A percentile compares a stretch with the other conserved stretches of the same genome.
Evolutionary conservation across 768 basidiomycete genomes (phyloP).

Genomic region (Suillus subalutaceus): DNA sequence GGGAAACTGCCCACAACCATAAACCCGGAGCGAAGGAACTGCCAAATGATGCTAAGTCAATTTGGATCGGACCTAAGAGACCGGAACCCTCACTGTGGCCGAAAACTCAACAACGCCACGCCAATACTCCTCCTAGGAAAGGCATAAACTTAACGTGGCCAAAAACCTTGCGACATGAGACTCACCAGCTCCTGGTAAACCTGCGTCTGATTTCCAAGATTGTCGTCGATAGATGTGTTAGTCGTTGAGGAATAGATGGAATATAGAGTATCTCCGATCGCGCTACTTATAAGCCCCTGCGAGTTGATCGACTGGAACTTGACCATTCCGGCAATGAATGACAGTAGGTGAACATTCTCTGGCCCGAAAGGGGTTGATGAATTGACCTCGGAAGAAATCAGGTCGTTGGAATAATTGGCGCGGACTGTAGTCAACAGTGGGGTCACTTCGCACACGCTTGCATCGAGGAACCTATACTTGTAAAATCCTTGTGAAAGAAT

Average conservation of each 20-base stretch:
- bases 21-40: constrained; percentile 14
- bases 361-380: neutral
- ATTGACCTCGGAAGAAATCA: neutral
- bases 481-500: constrained; percentile 7
- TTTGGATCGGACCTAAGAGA: neutral
- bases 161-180: neutral
- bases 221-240: neutral
- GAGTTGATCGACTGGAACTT: constrained; percentile 8
- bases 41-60: neutral
- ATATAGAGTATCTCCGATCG: constrained; percentile 22
- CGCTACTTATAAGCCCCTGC: constrained; percentile 14
- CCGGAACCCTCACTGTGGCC: constrained; percentile 15
- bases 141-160: neutral
- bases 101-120: constrained; percentile 21
- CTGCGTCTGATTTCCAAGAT: neutral
- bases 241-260: constrained; percentile 12
- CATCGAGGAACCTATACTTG: constrained; percentile 13
- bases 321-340: constrained; percentile 16
- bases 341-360: constrained; percentile 11
- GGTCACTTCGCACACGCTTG: constrained; percentile 12
- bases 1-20: constrained; percentile 6
- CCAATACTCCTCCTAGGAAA: constrained; percentile 18
- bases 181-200: constrained; percentile 14
- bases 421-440: constrained; percentile 13
- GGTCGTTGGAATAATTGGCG: constrained; percentile 3